Conservation (phyloP, 2,329 filamentous ascomycete genomes). For the Fusarium sp. region DNA sequence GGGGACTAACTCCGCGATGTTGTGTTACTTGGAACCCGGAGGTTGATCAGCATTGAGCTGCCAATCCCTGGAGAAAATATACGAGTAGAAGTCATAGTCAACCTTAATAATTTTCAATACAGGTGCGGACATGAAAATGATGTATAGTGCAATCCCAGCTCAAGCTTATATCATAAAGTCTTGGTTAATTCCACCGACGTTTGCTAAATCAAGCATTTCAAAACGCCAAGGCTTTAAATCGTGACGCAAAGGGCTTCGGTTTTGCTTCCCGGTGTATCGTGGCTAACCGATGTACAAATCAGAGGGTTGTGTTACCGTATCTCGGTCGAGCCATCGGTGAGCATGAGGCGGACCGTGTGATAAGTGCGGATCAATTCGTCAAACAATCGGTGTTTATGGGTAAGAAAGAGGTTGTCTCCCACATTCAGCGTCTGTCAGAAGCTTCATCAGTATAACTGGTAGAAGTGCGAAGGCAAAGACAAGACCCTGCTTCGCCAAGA, state of each 20-base stretch:
- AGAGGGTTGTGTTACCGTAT: slow-evolving; percentile 38
- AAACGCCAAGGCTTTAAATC: not conserved
- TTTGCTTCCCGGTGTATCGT: slow-evolving; percentile 24
- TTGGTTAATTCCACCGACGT: not conserved
- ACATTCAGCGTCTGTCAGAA: not conserved
- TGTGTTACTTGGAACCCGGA: slow-evolving; percentile 32
- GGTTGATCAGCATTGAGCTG: slow-evolving; percentile 12
- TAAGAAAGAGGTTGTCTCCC: not conserved
- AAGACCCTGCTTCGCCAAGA: not conserved
- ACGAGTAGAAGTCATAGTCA: not conserved
- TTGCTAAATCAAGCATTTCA: not conserved
- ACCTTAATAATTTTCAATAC: too few relatives aligned
- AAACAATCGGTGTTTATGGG: not conserved
- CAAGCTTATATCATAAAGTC: not conserved
- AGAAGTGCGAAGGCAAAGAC: not conserved
- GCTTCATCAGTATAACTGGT: not conserved
- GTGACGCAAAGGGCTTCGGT: slow-evolving; percentile 25
- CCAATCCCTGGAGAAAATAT: not conserved
- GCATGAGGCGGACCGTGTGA: slow-evolving; percentile 15
- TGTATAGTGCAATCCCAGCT: not conserved
- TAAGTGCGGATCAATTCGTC: slow-evolving; percentile 6
- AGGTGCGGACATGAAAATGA: not conserved
- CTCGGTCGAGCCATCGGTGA: slow-evolving; percentile 41
- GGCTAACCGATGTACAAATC: slow-evolving; percentile 33
- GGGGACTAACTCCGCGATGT: slow-evolving; percentile 27